These are phyloP conservation scores for Sporothrix euskadiensis DNA, from an alignment of 2,329 filamentous ascomycete species.

Conservation along the genomic window DNA sequence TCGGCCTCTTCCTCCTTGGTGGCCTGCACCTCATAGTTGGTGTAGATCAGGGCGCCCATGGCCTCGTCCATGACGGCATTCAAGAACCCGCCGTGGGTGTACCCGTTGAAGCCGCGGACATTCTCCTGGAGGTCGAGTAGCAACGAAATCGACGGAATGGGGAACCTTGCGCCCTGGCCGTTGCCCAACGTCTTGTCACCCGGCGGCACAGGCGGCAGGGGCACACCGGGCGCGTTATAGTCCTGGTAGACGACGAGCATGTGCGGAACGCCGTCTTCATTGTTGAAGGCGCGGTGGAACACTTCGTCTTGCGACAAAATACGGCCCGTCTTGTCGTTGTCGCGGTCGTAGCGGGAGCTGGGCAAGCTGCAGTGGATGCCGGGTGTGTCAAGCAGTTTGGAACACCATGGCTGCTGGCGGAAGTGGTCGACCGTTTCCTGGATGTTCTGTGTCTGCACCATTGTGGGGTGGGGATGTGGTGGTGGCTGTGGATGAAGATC, in stretches of 20 bases:
- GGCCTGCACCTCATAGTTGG: conserved; percentile 33
- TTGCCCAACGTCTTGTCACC: conserved; percentile 1
- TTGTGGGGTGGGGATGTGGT: background rate
- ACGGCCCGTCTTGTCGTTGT: background rate
- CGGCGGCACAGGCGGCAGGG: background rate
- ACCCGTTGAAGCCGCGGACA: conserved; percentile 34
- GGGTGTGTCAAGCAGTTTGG: conserved; percentile 27
- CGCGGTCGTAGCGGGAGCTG: background rate
- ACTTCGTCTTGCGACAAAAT: conserved; percentile 28
- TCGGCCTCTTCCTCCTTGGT: background rate
- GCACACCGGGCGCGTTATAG: conserved; percentile 19
- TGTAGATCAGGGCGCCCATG: conserved; percentile 36
- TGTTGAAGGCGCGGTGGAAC: conserved; percentile 28
- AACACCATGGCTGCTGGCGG: conserved; percentile 26
- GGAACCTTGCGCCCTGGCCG: conserved; percentile 23
- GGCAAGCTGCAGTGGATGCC: conserved; percentile 9
- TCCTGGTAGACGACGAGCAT: conserved; percentile 35
- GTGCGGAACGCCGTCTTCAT: conserved; percentile 32
- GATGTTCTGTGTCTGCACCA: conserved; percentile 21
- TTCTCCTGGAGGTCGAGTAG: conserved; percentile 33
- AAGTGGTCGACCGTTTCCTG: conserved; percentile 29
- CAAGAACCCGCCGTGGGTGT: conserved; percentile 37
- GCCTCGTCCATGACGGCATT: conserved; percentile 37
- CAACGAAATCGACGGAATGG: conserved; percentile 31
- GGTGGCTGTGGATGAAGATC: background rate